phyloP scores from a whole-genome alignment of 805 yeast genomes.

The Myxozyma nipponensis region DNA sequence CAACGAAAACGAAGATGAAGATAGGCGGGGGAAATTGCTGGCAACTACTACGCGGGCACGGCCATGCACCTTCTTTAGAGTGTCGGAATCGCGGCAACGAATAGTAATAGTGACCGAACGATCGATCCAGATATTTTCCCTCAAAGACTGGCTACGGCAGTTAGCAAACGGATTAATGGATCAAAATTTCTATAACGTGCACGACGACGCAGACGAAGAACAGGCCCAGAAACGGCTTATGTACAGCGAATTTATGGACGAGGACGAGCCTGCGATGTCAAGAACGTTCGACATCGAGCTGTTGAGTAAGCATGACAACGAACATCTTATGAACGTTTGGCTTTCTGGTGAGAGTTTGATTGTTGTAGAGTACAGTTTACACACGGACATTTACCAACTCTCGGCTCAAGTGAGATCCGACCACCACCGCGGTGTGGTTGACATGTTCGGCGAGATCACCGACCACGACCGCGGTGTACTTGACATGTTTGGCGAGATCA shows the following conservation, averaged over 20 bases:
- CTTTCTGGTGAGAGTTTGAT: slow-evolving; percentile 2
- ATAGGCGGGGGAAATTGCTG: slow-evolving; percentile 12
- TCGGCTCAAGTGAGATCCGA: not conserved
- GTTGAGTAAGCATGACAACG: not conserved
- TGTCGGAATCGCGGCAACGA: slow-evolving; percentile 2
- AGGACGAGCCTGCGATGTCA: slow-evolving; percentile 5
- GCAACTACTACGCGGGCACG: not conserved
- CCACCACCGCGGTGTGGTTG: not conserved
- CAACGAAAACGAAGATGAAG: slow-evolving; percentile 4
- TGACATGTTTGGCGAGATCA: no score
- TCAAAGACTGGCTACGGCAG: not conserved
- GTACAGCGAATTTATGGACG: slow-evolving; percentile 7
- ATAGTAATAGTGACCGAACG: slow-evolving; percentile 5
- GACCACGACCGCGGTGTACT: not conserved
- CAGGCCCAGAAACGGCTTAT: slow-evolving; percentile 7
- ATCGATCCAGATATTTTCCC: slow-evolving; percentile 10
- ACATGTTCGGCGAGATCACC: not conserved
- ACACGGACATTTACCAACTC: slow-evolving; percentile 7
- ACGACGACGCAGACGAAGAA: not conserved
- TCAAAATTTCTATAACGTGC: not conserved
- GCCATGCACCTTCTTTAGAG: not conserved
- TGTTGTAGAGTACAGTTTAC: slow-evolving; percentile 12
- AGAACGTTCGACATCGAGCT: slow-evolving; percentile 6
- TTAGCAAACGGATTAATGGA: not conserved
- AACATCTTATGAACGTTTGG: slow-evolving; percentile 8